Evolutionary conservation across 2,329 filamentous ascomycete genomes (phyloP), one percentile per base, ranked within the genome.

Genomic region (Aureobasidium sp.): DNA sequence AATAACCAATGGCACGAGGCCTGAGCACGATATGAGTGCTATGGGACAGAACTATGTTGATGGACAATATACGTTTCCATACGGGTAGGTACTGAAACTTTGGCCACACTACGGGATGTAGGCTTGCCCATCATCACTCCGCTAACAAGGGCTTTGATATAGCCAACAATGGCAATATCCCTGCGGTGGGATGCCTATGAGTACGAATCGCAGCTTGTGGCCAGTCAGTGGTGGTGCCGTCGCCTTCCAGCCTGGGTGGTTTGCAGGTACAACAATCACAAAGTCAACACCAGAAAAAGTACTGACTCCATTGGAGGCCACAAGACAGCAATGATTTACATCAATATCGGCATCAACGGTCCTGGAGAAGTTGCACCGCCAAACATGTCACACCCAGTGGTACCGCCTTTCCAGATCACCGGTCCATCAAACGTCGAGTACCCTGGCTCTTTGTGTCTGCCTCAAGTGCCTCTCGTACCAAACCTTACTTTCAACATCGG

Each of bases 141-240:
- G 32, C n/a, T 47, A 21, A 47, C 22, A 12, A 6, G 10, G n/a
- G 29, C 3, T 24, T 24, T 24, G 2, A 6, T 14, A 3, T 5
- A 55, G 90, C 71, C 91, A 93, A 87, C 86, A 95, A 74, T 96
- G 90, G 90, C 83, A 84, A 68, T 95, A 95, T 74, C 90, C 90
- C 70, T 96, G 90, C 67, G 93, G 93, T 55, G 93, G 93, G 57
- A 83, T 91, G 74, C 75, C 76, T 41, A 79, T 81, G 32, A 86
- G 88, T 0, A 77, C 71, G 39, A 97, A 98, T 72, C 45, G 51
- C 29, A 95, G 93, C 12, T 88, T 85, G 72, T 97, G 93, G 93
- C 90, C 93, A 14, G 78, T 89, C 45, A 80, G 73, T 25, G 93
- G 93, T 61, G 93, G 93, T 57, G 89, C 90, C n/a, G 65, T 98